Conservation (phyloP, 2,329 filamentous ascomycete species). For the Ilyonectria robusta region DNA sequence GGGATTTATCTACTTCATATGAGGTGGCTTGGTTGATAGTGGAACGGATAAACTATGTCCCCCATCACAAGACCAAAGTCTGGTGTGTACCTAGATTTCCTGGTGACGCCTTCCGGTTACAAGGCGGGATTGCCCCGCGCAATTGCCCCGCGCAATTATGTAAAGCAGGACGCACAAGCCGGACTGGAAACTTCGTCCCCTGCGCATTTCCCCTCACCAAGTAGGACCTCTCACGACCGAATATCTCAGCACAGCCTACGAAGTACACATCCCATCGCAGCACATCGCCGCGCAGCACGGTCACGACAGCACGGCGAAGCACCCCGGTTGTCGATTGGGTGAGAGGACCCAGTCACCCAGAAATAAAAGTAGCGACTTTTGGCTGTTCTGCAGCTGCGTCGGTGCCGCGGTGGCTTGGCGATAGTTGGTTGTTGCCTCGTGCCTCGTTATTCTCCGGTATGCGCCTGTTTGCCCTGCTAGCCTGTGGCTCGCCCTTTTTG, state of each 20-base stretch:
- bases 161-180: conserved; percentile 10
- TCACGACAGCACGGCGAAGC: conserved; percentile 10
- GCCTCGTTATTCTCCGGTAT: conserved; percentile 1
- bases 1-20: no score
- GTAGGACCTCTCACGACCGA: conserved; percentile 55
- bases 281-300: conserved; percentile 23
- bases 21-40: neutral
- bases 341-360: neutral
- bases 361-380: neutral
- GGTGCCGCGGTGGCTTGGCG: conserved; percentile 1
- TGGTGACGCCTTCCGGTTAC: conserved; percentile 1
- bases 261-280: conserved; percentile 41
- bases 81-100: no score
- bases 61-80: no score
- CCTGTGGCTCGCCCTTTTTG: neutral
- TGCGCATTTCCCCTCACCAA: conserved; percentile 54
- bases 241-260: conserved; percentile 61
- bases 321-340: conserved; percentile 4
- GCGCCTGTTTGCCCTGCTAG: neutral
- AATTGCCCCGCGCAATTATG: conserved; percentile 23
- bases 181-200: conserved; percentile 36
- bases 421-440: neutral
- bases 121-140: conserved; percentile 16
- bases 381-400: neutral
- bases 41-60: conserved; percentile 26